These are phyloP conservation scores for Wickerhamiella allomyrinae DNA, from an alignment of 805 yeast species.

Conservation along the genomic window DNA sequence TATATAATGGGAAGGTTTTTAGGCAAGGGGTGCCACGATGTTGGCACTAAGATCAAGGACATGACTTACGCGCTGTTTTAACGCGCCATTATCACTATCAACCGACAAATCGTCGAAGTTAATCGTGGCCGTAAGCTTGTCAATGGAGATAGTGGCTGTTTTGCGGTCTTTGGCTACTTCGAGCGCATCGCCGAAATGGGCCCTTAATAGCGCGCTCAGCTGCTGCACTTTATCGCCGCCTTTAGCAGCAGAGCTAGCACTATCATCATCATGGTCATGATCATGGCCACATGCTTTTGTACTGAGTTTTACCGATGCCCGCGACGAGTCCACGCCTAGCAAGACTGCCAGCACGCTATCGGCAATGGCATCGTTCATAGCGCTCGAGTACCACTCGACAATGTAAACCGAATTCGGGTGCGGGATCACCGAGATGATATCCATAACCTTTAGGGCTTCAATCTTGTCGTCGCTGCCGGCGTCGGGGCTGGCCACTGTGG, in stretches of 20 bases:
- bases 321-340: slow-evolving; percentile 84
- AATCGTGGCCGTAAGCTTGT: slow-evolving; percentile 58
- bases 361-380: slow-evolving; percentile 84
- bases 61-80: slow-evolving; percentile 71
- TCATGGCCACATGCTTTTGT: slow-evolving; percentile 31
- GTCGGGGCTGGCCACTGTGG: slow-evolving; percentile 6
- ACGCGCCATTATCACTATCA: slow-evolving; percentile 55
- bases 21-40: slow-evolving; percentile 62
- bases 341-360: slow-evolving; percentile 85
- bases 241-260: slow-evolving; percentile 24
- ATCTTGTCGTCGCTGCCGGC: slow-evolving; percentile 20
- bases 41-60: slow-evolving; percentile 64
- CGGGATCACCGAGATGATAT: slow-evolving; percentile 38
- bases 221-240: slow-evolving; percentile 24
- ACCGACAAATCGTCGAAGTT: slow-evolving; percentile 54
- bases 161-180: slow-evolving; percentile 22
- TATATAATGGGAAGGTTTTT: no score
- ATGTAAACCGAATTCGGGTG: slow-evolving; percentile 35
- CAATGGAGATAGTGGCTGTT: slow-evolving; percentile 51
- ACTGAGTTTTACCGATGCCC: slow-evolving; percentile 83
- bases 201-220: slow-evolving; percentile 47
- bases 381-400: slow-evolving; percentile 82
- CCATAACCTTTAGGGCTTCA: slow-evolving; percentile 40
- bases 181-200: slow-evolving; percentile 81
- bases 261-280: slow-evolving; percentile 14